Conservation (phyloP, 306 rosid species). For the Cicer chorassanicum region DNA sequence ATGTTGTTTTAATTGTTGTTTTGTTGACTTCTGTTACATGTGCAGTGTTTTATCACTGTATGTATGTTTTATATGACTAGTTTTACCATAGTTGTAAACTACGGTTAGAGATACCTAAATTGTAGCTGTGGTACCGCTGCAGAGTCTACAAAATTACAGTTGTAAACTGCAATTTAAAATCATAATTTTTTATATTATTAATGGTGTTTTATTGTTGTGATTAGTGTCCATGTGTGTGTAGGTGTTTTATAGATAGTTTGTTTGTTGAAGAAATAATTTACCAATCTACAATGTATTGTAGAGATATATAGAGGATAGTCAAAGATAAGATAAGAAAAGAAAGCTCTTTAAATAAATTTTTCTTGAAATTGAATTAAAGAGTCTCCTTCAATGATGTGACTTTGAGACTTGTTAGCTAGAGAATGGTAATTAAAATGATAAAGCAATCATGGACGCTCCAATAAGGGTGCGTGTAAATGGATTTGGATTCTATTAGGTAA, state of each 20-base stretch:
- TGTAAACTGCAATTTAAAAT: too few relatives aligned
- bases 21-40: conserved; percentile 55
- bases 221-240: too few relatives aligned
- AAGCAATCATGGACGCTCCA: conserved; percentile 45
- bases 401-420: conserved; percentile 13
- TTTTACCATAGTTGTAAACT: too few relatives aligned
- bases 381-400: conserved; percentile 15
- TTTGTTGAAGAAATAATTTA: too few relatives aligned
- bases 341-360: conserved; percentile 6
- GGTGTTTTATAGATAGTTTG: too few relatives aligned
- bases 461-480: conserved; percentile 38
- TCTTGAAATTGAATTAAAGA: conserved; percentile 1
- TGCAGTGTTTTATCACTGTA: conserved; percentile 16
- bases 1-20: conserved; percentile 42
- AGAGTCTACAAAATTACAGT: too few relatives aligned
- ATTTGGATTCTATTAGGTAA: not conserved
- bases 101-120: too few relatives aligned
- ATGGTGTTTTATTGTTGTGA: too few relatives aligned
- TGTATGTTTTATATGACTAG: not conserved
- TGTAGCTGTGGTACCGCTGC: too few relatives aligned
- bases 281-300: too few relatives aligned
- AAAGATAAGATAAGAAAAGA: not conserved
- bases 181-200: too few relatives aligned
- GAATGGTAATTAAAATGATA: conserved; percentile 26
- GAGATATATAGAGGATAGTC: too few relatives aligned